Conservation (phyloP, 139 green algal species). For the Volvox africanus region DNA sequence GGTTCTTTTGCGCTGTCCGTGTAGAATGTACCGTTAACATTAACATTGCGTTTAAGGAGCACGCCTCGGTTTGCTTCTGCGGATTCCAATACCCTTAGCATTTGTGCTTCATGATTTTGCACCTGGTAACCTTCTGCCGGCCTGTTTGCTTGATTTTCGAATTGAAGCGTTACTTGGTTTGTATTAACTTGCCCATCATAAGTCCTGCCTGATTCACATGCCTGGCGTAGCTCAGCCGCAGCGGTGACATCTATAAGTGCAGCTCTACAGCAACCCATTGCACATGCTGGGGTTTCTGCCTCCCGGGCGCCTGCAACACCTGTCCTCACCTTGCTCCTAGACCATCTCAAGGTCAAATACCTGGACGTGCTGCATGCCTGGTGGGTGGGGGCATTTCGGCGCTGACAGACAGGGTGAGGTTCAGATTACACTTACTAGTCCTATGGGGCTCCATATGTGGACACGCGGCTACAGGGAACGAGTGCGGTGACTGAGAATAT, state of each 20-base stretch:
- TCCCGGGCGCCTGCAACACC: neutral
- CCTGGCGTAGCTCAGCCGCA: neutral
- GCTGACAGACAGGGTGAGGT: neutral
- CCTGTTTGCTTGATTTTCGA: too few relatives aligned
- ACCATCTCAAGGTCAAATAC: conserved; percentile 32
- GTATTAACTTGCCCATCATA: neutral
- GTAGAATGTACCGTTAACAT: too few relatives aligned
- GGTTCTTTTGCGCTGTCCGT: neutral
- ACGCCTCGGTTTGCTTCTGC: neutral
- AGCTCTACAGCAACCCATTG: too few relatives aligned
- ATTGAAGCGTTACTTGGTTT: neutral
- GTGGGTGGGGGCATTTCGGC: neutral
- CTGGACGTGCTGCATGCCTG: conserved; percentile 24
- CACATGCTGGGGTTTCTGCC: neutral
- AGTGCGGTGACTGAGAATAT: neutral
- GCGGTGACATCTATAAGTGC: conserved; percentile 7
- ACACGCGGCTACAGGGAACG: too few relatives aligned
- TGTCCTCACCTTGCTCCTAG: conserved; percentile 5
- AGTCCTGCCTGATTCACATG: neutral
- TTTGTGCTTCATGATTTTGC: too few relatives aligned
- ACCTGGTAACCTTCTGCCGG: too few relatives aligned
- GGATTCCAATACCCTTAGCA: neutral
- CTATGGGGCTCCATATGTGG: neutral
- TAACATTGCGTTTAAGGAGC: too few relatives aligned
- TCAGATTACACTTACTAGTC: neutral